These are phyloP conservation scores for Coemansia sp. DNA, from an alignment of 192 early-diverging fungal species.

Conservation along the genomic window DNA sequence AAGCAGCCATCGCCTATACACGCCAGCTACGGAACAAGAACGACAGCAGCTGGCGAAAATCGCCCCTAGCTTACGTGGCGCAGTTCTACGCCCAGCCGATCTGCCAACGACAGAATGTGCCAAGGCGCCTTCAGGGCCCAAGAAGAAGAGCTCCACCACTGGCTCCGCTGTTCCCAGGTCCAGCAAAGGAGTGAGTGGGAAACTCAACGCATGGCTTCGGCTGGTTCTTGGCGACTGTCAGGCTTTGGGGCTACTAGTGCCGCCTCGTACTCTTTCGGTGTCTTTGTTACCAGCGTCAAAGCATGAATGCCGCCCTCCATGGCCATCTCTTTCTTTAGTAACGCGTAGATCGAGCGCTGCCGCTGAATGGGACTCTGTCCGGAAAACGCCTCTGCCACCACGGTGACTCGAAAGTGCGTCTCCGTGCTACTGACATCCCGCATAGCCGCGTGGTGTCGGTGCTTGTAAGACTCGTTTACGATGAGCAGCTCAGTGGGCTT, in stretches of 20 bases:
- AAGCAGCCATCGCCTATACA: neutral
- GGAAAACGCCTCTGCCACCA: conserved; percentile 68
- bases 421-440: conserved; percentile 70
- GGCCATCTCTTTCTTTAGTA: conserved; percentile 69
- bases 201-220: neutral
- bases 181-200: neutral
- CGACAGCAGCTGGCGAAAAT: neutral
- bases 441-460: conserved; percentile 85
- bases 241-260: neutral
- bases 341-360: conserved; percentile 66
- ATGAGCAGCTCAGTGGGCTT: conserved; percentile 65
- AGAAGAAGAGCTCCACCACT: neutral
- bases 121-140: too few species aligned
- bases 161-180: neutral
- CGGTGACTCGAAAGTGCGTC: conserved; percentile 77
- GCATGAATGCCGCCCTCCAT: conserved; percentile 75
- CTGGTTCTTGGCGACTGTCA: neutral
- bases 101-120: neutral
- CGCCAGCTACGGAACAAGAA: neutral
- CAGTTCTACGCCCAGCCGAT: neutral
- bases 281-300: conserved; percentile 74
- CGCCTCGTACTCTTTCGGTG: conserved; percentile 54
- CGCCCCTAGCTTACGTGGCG: neutral
- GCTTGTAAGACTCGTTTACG: conserved; percentile 75
- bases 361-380: conserved; percentile 56